Evolutionary conservation across 495 filamentous ascomycete genomes (phyloP).

Genomic region (Aspergillus kassunensis): DNA sequence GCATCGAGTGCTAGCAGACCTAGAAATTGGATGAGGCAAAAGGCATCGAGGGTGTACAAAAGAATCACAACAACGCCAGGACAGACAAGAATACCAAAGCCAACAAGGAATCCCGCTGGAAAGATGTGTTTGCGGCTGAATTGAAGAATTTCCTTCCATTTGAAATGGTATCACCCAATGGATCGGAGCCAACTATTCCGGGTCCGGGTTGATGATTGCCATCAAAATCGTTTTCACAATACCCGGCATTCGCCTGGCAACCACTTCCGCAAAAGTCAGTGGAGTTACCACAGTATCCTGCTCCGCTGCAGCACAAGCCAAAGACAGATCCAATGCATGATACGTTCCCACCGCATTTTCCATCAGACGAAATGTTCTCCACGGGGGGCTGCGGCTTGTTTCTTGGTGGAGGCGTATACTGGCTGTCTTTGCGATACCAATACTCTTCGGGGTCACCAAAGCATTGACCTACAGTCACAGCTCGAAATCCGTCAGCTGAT

Average conservation of each 20-base stretch:
- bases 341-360: constrained; percentile 46
- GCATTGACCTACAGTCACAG: constrained; percentile 75
- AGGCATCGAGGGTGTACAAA: neutral
- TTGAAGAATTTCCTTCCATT: constrained; percentile 11
- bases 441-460: constrained; percentile 63
- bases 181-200: neutral
- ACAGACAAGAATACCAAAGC: constrained; percentile 9
- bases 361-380: constrained; percentile 44
- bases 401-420: constrained; percentile 20
- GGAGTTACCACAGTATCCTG: constrained; percentile 45
- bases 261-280: constrained; percentile 46
- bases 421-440: constrained; percentile 59
- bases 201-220: neutral
- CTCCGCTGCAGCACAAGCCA: constrained; percentile 40
- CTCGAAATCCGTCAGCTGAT: constrained; percentile 52
- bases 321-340: constrained; percentile 48
- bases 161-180: neutral
- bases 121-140: constrained; percentile 9
- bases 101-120: neutral
- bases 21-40: neutral
- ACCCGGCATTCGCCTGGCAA: constrained; percentile 48
- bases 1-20: neutral
- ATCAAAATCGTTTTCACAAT: constrained; percentile 30
- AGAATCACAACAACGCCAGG: constrained; percentile 4
- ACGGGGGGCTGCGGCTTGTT: constrained; percentile 29